A percentile compares a stretch with the other conserved stretches of the same genome.
phyloP scores from a whole-genome alignment of 106 monocot genomes.

The Xerophyta viscosa region DNA sequence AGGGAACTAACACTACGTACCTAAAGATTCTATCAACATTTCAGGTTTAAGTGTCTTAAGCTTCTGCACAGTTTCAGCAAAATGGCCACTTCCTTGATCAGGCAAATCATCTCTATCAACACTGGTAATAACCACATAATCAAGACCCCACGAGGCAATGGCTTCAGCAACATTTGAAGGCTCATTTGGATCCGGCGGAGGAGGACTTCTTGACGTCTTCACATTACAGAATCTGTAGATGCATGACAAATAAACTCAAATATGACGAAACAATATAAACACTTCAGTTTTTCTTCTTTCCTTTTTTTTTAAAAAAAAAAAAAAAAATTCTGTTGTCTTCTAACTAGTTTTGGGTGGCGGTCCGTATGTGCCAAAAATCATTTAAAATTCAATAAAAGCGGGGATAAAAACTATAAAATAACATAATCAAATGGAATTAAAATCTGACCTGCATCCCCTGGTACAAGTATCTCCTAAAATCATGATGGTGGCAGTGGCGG shows the following conservation, averaged over 20 bases:
- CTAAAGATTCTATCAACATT: constrained; percentile 37
- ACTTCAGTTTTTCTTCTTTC: too few species aligned
- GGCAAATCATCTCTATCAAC: constrained; percentile 40
- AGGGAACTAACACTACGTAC: constrained; percentile 7
- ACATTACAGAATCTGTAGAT: constrained; percentile 37
- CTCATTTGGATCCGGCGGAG: constrained; percentile 39
- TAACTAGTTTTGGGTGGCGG: too few species aligned
- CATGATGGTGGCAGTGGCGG: constrained; percentile 96
- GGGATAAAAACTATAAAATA: too few species aligned
- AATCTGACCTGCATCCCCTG: constrained; percentile 70
- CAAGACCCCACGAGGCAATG: constrained; percentile 46
- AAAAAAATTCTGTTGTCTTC: too few species aligned
- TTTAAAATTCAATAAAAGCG: too few species aligned
- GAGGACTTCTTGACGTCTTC: constrained; percentile 40
- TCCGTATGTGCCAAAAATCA: too few species aligned
- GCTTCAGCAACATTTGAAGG: constrained; percentile 45
- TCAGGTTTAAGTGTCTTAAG: constrained; percentile 30
- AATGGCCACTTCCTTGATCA: constrained; percentile 46
- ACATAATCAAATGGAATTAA: too few species aligned
- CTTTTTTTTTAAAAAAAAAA: too few species aligned
- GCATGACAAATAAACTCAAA: neutral
- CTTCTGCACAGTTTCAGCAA: constrained; percentile 35
- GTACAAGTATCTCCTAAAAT: constrained; percentile 96
- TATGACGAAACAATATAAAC: neutral
- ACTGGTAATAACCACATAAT: constrained; percentile 45